Evolutionary conservation across 352 stramenopile species (phyloP).

Genomic region (Phytophthora litchii): DNA sequence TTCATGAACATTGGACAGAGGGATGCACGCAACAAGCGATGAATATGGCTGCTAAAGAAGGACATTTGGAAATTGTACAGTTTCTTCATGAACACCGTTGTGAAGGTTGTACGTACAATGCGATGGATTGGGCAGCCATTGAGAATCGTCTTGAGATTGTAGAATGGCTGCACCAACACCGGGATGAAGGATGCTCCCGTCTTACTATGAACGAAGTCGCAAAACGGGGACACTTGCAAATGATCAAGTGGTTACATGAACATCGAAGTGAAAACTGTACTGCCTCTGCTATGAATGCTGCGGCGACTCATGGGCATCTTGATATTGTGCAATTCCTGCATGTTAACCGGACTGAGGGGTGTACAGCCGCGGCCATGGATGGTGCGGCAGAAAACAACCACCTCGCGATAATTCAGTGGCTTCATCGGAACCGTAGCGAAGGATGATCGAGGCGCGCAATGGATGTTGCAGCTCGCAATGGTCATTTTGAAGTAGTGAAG

Average conservation of each 20-base stretch:
- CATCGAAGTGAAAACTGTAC: conserved; percentile 37
- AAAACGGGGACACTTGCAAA: conserved; percentile 33
- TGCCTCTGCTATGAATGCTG: conserved; percentile 33
- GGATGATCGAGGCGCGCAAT: conserved; percentile 37
- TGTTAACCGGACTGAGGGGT: conserved; percentile 36
- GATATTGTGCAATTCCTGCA: conserved; percentile 44
- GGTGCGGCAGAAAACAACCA: conserved; percentile 40
- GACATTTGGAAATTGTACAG: conserved; percentile 36
- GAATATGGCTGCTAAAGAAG: conserved; percentile 35
- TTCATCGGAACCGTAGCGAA: conserved; percentile 38
- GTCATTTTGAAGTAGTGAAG: conserved; percentile 34
- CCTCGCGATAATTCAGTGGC: conserved; percentile 37
- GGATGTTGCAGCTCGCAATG: conserved; percentile 29
- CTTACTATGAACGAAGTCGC: conserved; percentile 40
- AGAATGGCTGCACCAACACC: conserved; percentile 33
- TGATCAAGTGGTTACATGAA: conserved; percentile 34
- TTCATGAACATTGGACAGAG: conserved; percentile 32
- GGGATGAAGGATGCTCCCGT: conserved; percentile 38
- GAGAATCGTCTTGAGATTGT: conserved; percentile 35
- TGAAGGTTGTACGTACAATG: conserved; percentile 42
- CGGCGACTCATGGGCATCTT: conserved; percentile 34
- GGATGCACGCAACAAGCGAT: conserved; percentile 40
- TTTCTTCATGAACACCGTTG: conserved; percentile 35
- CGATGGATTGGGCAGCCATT: conserved; percentile 39
- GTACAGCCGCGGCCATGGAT: conserved; percentile 41